These are phyloP conservation scores for Cyclocybe cylindracea DNA, from an alignment of 768 basidiomycete species.

Conservation along the genomic window DNA sequence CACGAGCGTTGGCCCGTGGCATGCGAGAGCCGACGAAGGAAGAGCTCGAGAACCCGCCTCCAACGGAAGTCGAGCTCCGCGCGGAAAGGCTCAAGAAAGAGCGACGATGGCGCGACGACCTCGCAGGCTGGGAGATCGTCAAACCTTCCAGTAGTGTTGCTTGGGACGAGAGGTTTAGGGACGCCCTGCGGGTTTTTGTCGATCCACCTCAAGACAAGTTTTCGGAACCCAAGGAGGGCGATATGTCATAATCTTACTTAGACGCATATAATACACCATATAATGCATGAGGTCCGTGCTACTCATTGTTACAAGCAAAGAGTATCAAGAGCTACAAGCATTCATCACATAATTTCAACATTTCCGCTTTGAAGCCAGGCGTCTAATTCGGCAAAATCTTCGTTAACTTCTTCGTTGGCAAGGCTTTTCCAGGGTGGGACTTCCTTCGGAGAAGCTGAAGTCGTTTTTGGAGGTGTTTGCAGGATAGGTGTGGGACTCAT, in stretches of 20 bases:
- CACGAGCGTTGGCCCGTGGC: slow-evolving; percentile 74
- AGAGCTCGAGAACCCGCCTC: slow-evolving; percentile 75
- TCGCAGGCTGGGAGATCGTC: slow-evolving; percentile 79
- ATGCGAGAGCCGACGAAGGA: slow-evolving; percentile 85
- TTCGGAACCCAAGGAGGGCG: background rate
- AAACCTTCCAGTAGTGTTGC: slow-evolving; percentile 59
- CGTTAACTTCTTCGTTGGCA: slow-evolving; percentile 24
- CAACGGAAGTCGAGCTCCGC: slow-evolving; percentile 85
- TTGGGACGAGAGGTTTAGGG: slow-evolving; percentile 78
- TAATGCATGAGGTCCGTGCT: slow-evolving; percentile 5
- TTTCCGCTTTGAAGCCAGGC: slow-evolving; percentile 69
- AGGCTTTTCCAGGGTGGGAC: background rate
- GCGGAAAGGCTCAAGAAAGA: slow-evolving; percentile 91
- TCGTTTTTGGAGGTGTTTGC: too few relatives aligned
- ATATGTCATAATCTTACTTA: slow-evolving; percentile 9
- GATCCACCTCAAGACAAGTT: slow-evolving; percentile 33
- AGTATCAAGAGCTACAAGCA: background rate
- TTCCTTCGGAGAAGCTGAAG: background rate
- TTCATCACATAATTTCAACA: slow-evolving; percentile 47
- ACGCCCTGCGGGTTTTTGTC: slow-evolving; percentile 61
- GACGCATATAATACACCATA: slow-evolving; percentile 6
- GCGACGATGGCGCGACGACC: slow-evolving; percentile 77
- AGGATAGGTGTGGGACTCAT: background rate
- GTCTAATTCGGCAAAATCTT: slow-evolving; percentile 67
- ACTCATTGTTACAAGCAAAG: slow-evolving; percentile 7